Evolutionary conservation across 257 asterid genomes (phyloP).

Genomic region (Nicotiana tabacum): DNA sequence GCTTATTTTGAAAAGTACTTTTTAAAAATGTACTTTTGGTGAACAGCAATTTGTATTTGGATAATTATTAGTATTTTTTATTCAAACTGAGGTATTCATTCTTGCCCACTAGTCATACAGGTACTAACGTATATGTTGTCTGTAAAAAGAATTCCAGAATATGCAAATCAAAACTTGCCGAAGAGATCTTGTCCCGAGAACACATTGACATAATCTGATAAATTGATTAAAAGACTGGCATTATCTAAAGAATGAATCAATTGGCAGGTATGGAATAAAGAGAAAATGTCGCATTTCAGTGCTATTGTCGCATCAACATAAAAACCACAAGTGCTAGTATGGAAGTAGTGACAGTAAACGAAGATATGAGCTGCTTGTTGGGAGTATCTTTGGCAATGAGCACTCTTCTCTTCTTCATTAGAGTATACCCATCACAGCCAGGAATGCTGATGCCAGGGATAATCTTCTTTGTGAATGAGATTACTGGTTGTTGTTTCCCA

Average conservation of each 20-base stretch:
- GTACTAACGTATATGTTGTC: neutral
- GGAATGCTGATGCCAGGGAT: slow-evolving; percentile 56
- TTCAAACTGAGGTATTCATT: neutral
- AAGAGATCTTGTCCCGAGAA: neutral
- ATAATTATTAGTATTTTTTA: too few relatives aligned
- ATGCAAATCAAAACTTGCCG: neutral
- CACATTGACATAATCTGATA: neutral
- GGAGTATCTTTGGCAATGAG: slow-evolving; percentile 57
- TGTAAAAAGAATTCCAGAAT: neutral
- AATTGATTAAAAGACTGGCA: too few relatives aligned
- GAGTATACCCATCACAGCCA: slow-evolving; percentile 80
- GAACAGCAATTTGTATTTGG: too few relatives aligned
- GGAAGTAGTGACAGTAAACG: slow-evolving; percentile 16
- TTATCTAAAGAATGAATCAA: slow-evolving; percentile 62
- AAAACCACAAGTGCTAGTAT: slow-evolving; percentile 21
- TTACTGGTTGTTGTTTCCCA: slow-evolving; percentile 88
- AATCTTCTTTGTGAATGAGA: slow-evolving; percentile 77
- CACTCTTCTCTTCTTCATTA: slow-evolving; percentile 79
- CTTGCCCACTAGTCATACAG: neutral
- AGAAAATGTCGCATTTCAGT: neutral
- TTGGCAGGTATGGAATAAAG: slow-evolving; percentile 15
- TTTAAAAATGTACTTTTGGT: too few relatives aligned
- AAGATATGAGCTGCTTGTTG: slow-evolving; percentile 41
- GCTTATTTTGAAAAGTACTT: too few relatives aligned
- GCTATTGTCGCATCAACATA: slow-evolving; percentile 42